Evolutionary conservation across 441 rosid genomes (phyloP).

Genomic region (Capsella rubella): DNA sequence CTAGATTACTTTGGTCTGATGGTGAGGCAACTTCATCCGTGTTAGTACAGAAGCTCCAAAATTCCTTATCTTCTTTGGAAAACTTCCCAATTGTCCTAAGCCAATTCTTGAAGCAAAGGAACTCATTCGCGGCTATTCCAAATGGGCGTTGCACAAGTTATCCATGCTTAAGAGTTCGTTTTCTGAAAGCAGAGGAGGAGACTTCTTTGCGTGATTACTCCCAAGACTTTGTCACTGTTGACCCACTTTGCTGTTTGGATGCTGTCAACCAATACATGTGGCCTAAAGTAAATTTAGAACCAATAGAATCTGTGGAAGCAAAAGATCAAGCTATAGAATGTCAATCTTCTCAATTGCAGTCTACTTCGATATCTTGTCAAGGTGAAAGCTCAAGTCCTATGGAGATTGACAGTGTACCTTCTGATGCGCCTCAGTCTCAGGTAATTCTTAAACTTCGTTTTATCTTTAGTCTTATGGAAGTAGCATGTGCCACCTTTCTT

Average conservation of each 20-base stretch:
- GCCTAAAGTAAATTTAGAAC: slow-evolving; percentile 63
- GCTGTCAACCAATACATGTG: slow-evolving; percentile 71
- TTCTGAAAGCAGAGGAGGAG: slow-evolving; percentile 78
- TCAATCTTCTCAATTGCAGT: slow-evolving; percentile 50
- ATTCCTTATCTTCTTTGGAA: slow-evolving; percentile 86
- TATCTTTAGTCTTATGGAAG: slow-evolving; percentile 5
- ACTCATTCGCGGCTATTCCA: slow-evolving; percentile 76
- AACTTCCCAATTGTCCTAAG: slow-evolving; percentile 78
- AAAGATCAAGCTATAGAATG: slow-evolving; percentile 49
- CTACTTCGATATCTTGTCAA: slow-evolving; percentile 52
- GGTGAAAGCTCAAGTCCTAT: slow-evolving; percentile 60
- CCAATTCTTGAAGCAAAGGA: slow-evolving; percentile 63
- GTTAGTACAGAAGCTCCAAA: slow-evolving; percentile 75
- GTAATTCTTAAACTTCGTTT: slow-evolving; percentile 44
- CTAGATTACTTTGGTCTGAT: slow-evolving; percentile 61
- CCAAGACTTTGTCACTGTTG: slow-evolving; percentile 69
- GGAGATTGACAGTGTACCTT: slow-evolving; percentile 48
- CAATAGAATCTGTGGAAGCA: slow-evolving; percentile 48
- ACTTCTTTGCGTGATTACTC: slow-evolving; percentile 64
- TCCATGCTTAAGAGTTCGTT: slow-evolving; percentile 84
- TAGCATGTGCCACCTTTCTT: slow-evolving; percentile 29
- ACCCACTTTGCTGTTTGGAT: slow-evolving; percentile 80
- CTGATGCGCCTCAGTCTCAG: slow-evolving; percentile 64
- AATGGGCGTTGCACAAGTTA: slow-evolving; percentile 56
- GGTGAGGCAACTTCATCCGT: slow-evolving; percentile 66